Percentiles rank a stretch among this genome's conserved stretches.
phyloP scores from a whole-genome alignment of 371 early-diverging fungal genomes.

The Chytridiales sp. region DNA sequence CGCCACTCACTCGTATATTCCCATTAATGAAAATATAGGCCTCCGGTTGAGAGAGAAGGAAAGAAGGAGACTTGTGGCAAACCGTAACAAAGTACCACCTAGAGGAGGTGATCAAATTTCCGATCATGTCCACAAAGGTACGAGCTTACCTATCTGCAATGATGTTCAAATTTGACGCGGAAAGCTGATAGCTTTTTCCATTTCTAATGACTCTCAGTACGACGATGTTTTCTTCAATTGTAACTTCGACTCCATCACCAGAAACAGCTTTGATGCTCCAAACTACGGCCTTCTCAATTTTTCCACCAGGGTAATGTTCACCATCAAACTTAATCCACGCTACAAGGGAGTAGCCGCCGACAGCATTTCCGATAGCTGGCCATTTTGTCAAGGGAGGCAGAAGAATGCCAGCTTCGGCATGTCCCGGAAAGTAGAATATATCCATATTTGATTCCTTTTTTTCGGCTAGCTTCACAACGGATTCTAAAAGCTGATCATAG shows the following conservation, averaged over 20 bases:
- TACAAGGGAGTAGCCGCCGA: conserved; percentile 46
- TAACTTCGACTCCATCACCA: conserved; percentile 29
- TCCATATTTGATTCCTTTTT: conserved; percentile 46
- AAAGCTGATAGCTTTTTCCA: conserved; percentile 7
- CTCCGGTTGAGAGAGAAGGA: conserved; percentile 36
- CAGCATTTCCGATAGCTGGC: conserved; percentile 22
- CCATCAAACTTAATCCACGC: conserved; percentile 51
- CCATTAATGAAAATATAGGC: conserved; percentile 45
- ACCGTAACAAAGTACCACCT: conserved; percentile 54
- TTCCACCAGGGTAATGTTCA: not conserved
- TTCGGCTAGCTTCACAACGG: conserved; percentile 32
- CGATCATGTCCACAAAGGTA: conserved; percentile 1
- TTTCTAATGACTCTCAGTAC: conserved; percentile 10
- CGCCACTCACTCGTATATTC: conserved; percentile 24
- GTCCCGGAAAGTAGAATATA: conserved; percentile 52
- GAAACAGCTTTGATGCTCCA: conserved; percentile 17
- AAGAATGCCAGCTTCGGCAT: conserved; percentile 41
- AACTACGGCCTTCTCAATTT: not conserved
- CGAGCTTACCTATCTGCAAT: conserved; percentile 16
- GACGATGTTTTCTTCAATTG: conserved; percentile 13
- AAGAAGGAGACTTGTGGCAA: conserved; percentile 40
- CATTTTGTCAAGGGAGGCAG: conserved; percentile 37
- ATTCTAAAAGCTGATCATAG: conserved; percentile 35
- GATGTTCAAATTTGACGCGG: conserved; percentile 10
- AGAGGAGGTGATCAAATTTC: not conserved